Conservation (phyloP, 1,284 basidiomycete genomes). For the Grifola frondosa region DNA sequence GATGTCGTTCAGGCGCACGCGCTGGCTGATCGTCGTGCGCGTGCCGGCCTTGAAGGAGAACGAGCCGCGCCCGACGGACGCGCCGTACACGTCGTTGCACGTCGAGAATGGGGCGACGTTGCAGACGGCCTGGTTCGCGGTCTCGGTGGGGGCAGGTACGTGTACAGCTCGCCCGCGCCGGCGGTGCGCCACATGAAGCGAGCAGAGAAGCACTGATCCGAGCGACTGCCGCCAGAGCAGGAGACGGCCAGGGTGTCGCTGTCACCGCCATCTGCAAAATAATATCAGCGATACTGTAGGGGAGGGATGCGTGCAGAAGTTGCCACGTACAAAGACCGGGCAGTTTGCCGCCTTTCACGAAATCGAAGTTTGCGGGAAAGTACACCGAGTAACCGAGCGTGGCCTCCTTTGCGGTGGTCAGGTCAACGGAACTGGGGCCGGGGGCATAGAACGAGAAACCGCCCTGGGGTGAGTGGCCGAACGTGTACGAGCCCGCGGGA, state of each 20-base stretch:
- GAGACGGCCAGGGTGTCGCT: constrained; percentile 38
- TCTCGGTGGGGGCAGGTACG: constrained; percentile 61
- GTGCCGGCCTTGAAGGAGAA: constrained; percentile 60
- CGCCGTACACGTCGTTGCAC: constrained; percentile 66
- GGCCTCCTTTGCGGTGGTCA: constrained; percentile 47
- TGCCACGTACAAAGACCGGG: constrained; percentile 31
- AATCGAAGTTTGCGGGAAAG: constrained; percentile 54
- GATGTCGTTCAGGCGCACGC: constrained; percentile 64
- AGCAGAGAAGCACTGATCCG: constrained; percentile 48
- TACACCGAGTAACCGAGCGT: constrained; percentile 60
- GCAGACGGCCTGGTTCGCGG: constrained; percentile 57
- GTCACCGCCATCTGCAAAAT: constrained; percentile 48
- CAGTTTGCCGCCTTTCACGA: constrained; percentile 32
- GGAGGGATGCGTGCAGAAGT: background rate
- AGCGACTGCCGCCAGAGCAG: constrained; percentile 54
- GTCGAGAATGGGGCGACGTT: constrained; percentile 48
- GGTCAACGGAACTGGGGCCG: constrained; percentile 41
- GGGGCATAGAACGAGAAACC: constrained; percentile 65
- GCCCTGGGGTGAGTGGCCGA: constrained; percentile 50
- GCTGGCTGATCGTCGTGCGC: constrained; percentile 64
- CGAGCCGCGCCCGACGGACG: constrained; percentile 71
- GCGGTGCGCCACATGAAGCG: constrained; percentile 57
- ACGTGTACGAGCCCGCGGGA: constrained; percentile 57
- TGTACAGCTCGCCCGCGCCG: constrained; percentile 60
- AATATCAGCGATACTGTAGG: background rate